Evolutionary conservation across 2,329 filamentous ascomycete species (phyloP).

Genomic region (Xylaria digitata): DNA sequence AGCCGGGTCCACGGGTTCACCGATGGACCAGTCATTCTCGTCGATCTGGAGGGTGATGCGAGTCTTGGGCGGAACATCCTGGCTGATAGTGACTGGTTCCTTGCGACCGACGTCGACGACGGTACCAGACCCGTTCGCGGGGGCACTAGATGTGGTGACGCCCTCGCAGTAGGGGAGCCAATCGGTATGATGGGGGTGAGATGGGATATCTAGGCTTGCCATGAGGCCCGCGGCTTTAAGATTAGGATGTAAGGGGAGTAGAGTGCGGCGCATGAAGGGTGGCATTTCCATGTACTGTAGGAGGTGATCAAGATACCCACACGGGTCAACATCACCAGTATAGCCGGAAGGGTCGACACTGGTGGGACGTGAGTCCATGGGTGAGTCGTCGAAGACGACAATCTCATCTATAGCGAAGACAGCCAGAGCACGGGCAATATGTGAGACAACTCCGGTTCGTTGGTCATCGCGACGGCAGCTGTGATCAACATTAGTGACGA

Average conservation of each 20-base stretch:
- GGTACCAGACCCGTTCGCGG: slow-evolving; percentile 60
- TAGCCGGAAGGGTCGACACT: slow-evolving; percentile 64
- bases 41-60: slow-evolving; percentile 78
- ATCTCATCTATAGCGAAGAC: slow-evolving; percentile 89
- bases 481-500: slow-evolving; percentile 29
- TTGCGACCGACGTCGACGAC: slow-evolving; percentile 69
- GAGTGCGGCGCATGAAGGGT: slow-evolving; percentile 78
- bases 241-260: slow-evolving; percentile 85
- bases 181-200: slow-evolving; percentile 80
- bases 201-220: slow-evolving; percentile 84
- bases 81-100: slow-evolving; percentile 65
- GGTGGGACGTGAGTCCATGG: slow-evolving; percentile 57
- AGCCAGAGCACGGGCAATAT: slow-evolving; percentile 82
- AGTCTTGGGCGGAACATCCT: slow-evolving; percentile 74
- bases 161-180: slow-evolving; percentile 86
- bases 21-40: slow-evolving; percentile 56
- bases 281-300: slow-evolving; percentile 86
- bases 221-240: slow-evolving; percentile 77
- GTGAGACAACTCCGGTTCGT: slow-evolving; percentile 76
- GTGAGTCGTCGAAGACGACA: slow-evolving; percentile 80
- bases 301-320: slow-evolving; percentile 82
- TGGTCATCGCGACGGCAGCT: slow-evolving; percentile 80
- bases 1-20: slow-evolving; percentile 73
- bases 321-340: slow-evolving; percentile 79
- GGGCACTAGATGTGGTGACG: slow-evolving; percentile 66